These are phyloP conservation scores for Amphicarpaea edgeworthii DNA, from an alignment of 306 rosid genomes.

Conservation along the genomic window DNA sequence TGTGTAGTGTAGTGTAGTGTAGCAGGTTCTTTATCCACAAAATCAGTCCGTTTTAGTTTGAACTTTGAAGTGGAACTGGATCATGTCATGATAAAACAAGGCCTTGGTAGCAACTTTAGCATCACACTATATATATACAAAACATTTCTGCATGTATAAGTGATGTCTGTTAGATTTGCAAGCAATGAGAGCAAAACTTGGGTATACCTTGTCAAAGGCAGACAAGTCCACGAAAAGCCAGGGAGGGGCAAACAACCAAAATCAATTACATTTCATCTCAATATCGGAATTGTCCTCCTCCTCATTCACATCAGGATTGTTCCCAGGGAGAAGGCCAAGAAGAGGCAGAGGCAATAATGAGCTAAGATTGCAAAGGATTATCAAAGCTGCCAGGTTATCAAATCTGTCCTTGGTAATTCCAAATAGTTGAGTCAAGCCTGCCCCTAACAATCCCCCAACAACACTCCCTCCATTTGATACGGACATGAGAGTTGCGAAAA, in stretches of 20 bases:
- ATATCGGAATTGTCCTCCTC: slow-evolving; percentile 66
- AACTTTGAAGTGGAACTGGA: slow-evolving; percentile 31
- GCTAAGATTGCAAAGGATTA: slow-evolving; percentile 89
- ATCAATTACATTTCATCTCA: slow-evolving; percentile 83
- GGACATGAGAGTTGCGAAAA: slow-evolving; percentile 99
- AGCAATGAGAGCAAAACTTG: slow-evolving; percentile 33
- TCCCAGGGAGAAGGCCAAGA: slow-evolving; percentile 87
- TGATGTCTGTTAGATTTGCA: slow-evolving; percentile 38
- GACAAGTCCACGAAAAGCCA: slow-evolving; percentile 24
- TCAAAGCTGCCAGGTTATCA: slow-evolving; percentile 76
- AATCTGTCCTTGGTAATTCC: slow-evolving; percentile 90
- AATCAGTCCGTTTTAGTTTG: slow-evolving; percentile 13
- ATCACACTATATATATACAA: slow-evolving; percentile 50
- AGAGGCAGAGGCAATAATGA: slow-evolving; percentile 93
- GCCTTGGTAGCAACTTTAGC: slow-evolving; percentile 24
- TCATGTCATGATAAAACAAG: slow-evolving; percentile 13
- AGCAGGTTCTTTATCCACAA: slow-evolving; percentile 22
- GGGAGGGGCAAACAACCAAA: slow-evolving; percentile 31
- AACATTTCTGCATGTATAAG: slow-evolving; percentile 11
- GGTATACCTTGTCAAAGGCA: slow-evolving; percentile 29
- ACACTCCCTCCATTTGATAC: slow-evolving; percentile 91
- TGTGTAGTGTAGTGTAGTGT: too few relatives aligned
- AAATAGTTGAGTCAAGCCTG: slow-evolving; percentile 84
- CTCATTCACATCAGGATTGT: slow-evolving; percentile 52
- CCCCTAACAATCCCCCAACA: slow-evolving; percentile 93